Percentiles rank a stretch among this genome's conserved stretches.
Conservation (phyloP, 495 filamentous ascomycete genomes). For the Sabuloglossum arenarium region DNA sequence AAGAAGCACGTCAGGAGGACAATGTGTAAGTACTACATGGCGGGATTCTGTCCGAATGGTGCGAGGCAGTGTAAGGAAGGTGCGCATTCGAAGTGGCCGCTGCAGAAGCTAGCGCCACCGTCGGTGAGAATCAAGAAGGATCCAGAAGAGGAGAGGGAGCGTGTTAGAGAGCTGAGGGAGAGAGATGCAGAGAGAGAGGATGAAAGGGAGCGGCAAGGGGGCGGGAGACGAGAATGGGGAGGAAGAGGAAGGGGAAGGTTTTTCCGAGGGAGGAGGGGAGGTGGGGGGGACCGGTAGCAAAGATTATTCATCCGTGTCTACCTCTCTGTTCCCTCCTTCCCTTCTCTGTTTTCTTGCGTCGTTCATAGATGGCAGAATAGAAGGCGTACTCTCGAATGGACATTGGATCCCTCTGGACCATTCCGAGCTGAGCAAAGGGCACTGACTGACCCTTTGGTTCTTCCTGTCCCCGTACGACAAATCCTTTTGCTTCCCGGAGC, state of each 20-base stretch:
- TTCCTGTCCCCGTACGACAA: no score
- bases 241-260: not conserved
- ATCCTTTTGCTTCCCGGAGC: no score
- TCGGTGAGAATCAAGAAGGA: constrained; percentile 37
- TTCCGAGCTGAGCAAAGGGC: no score
- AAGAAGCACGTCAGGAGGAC: constrained; percentile 65
- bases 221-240: constrained; percentile 14
- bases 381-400: no score
- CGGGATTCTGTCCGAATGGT: constrained; percentile 87
- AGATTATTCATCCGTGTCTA: no score
- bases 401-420: no score
- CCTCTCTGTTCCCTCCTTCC: no score
- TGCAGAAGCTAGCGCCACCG: constrained; percentile 48
- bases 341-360: no score
- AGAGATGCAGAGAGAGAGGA: constrained; percentile 32
- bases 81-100: constrained; percentile 60
- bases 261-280: not conserved
- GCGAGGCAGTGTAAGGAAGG: constrained; percentile 44
- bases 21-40: constrained; percentile 70
- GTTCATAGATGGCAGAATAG: no score
- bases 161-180: constrained; percentile 26
- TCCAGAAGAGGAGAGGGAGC: constrained; percentile 27
- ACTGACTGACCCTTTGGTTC: no score
- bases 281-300: not conserved
- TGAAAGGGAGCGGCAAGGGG: constrained; percentile 24